These are phyloP conservation scores for Sechiopsis laciniata DNA, from an alignment of 306 rosid species.

Conservation along the genomic window DNA sequence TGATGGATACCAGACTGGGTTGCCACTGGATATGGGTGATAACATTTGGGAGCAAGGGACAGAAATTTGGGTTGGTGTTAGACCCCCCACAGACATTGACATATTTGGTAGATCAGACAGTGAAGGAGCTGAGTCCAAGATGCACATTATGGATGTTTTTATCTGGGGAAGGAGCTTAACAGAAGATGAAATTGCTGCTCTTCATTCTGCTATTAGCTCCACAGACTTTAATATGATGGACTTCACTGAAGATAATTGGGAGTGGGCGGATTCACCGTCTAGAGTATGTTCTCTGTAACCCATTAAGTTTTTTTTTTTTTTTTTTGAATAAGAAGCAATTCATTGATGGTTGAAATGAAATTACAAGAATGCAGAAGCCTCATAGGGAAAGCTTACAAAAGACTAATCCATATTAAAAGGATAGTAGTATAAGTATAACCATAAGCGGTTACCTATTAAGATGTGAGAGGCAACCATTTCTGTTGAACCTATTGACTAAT, in stretches of 20 bases:
- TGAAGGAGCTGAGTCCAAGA: constrained; percentile 97
- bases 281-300: constrained; percentile 46
- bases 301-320: no score
- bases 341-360: no score
- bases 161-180: constrained; percentile 95
- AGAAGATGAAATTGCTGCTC: constrained; percentile 94
- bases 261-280: constrained; percentile 92
- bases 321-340: no score
- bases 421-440: no score
- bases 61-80: constrained; percentile 89
- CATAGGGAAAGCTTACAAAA: no score
- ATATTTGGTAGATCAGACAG: constrained; percentile 99
- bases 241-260: constrained; percentile 90
- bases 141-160: constrained; percentile 97
- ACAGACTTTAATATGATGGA: constrained; percentile 59
- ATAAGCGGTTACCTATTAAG: no score
- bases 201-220: constrained; percentile 67
- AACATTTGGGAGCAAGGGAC: constrained; percentile 88
- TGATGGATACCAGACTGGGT: constrained; percentile 86
- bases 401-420: no score
- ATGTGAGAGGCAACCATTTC: background rate
- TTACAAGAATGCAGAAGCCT: no score
- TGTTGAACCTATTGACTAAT: constrained; percentile 24
- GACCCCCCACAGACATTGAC: constrained; percentile 92
- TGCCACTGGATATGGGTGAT: constrained; percentile 68